Conservation (phyloP, 306 rosid species). For the Begonia fuchsioides region DNA sequence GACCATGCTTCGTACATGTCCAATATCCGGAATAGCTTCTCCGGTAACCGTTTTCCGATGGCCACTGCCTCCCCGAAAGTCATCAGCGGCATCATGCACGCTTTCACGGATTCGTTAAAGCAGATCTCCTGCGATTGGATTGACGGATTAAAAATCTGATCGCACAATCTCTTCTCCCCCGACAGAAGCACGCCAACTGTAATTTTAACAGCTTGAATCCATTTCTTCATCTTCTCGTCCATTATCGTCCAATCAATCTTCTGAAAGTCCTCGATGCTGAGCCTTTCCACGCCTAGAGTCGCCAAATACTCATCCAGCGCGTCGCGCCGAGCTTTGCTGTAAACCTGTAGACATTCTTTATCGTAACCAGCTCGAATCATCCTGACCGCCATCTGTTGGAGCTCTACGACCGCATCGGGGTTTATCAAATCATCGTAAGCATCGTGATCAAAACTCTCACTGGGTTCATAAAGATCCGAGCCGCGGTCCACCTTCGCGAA, state of each 20-base stretch:
- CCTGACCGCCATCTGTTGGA: slow-evolving; percentile 64
- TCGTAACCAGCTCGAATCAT: slow-evolving; percentile 83
- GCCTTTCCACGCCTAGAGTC: slow-evolving; percentile 64
- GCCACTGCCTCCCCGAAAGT: slow-evolving; percentile 86
- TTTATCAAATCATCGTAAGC: slow-evolving; percentile 49
- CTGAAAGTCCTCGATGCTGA: slow-evolving; percentile 93
- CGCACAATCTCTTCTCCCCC: slow-evolving; percentile 71
- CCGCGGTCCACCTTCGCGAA: slow-evolving; percentile 41
- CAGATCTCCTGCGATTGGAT: slow-evolving; percentile 48
- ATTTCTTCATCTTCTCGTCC: slow-evolving; percentile 95
- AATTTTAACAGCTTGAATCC: slow-evolving; percentile 80
- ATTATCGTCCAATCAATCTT: slow-evolving; percentile 55
- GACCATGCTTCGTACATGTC: slow-evolving; percentile 89
- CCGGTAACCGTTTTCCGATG: slow-evolving; percentile 58
- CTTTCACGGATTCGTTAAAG: slow-evolving; percentile 74
- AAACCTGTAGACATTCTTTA: slow-evolving; percentile 80
- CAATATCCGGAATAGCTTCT: slow-evolving; percentile 79
- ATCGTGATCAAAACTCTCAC: slow-evolving; percentile 57
- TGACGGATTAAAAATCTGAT: slow-evolving; percentile 46
- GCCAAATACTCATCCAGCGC: slow-evolving; percentile 69
- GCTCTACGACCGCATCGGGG: slow-evolving; percentile 52
- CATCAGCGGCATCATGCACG: slow-evolving; percentile 71
- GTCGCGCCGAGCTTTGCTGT: slow-evolving; percentile 65
- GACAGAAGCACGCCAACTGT: slow-evolving; percentile 43
- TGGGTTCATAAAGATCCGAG: slow-evolving; percentile 50